Base-by-base conservation (phyloP, 2,329 filamentous ascomycete genomes). In the Madurella fahalii region DNA sequence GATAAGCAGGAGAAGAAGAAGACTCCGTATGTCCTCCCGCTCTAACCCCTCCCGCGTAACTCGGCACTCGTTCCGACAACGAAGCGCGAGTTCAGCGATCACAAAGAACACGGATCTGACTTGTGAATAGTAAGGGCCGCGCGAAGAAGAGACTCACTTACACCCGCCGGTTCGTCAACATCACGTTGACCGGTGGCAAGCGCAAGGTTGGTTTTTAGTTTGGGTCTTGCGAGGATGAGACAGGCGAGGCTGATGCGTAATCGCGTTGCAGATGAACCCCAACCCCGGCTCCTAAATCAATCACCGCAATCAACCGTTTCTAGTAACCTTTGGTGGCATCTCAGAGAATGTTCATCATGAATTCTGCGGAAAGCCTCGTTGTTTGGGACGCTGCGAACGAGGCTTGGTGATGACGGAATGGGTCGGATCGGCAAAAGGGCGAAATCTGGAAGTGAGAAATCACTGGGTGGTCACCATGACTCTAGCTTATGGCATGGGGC, bases 161-260 rank as follows among this genome's bases (percentile, higher is more conserved):
- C 86, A 96, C 91, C 70, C 89, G 93, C 76, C 91, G 93, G 71
- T 97, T 97, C 83, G 92, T 97, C 69, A 97, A 97, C 81, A 92
- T 97, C 74, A 95, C 90, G 72, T 84, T 96, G 80, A 95, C 66
- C 65, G 92, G 91, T 77, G 93, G 93, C 81, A 97, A 97, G 92
- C 84, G 93, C 79, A 96, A 96, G 90, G 90, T 95, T 25, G 56
- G 77, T 74, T 78, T 64, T 78, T 64, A 58, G 3, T 37, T 18
- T 44, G 11, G 15, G 5, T 17, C 11, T 16, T 16, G 32, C 11
- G 32, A 40, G n/a, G 13, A 32, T 16, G n/a, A 45, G 11, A 9
- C 44, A 53, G 20, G 9, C 20, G 12, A 50, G 9, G 43, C 56
- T 56, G 49, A 59, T 52, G 20, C 25, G 25, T 34, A 9, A 32